These are phyloP conservation scores for Sporopachydermia cereana DNA, from an alignment of 1,139 yeast genomes.

Conservation along the genomic window DNA sequence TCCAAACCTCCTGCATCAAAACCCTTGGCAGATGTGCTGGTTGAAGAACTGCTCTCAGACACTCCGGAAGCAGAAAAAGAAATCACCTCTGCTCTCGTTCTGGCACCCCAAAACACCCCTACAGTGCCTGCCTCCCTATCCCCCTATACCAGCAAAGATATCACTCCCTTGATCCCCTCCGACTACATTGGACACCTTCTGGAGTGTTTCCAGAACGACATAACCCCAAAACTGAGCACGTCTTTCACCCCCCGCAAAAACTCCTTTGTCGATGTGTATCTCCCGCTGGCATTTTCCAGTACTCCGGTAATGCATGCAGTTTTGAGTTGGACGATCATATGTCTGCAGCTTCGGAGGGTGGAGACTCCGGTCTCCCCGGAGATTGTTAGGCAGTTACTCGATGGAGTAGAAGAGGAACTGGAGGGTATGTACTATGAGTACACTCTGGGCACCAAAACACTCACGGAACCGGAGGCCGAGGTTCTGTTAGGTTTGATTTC, in stretches of 20 bases:
- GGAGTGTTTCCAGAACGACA: not conserved
- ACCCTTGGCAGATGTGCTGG: not conserved
- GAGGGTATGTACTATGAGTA: not conserved
- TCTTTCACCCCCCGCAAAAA: not conserved
- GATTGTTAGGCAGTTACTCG: not conserved
- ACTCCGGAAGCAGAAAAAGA: not conserved
- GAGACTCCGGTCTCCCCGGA: not conserved
- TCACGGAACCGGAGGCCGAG: too few species aligned
- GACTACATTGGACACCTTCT: not conserved
- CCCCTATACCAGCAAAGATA: not conserved
- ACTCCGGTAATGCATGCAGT: not conserved
- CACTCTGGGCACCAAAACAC: not conserved
- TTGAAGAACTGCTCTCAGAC: not conserved
- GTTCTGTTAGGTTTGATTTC: not conserved
- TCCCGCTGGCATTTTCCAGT: not conserved
- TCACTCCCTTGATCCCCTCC: not conserved
- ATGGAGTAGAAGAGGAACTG: constrained; percentile 2
- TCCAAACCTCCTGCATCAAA: not conserved
- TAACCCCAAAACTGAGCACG: not conserved
- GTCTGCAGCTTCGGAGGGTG: not conserved
- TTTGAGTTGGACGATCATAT: not conserved
- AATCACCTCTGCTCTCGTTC: not conserved
- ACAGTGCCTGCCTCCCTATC: not conserved
- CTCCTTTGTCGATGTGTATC: constrained; percentile 3
- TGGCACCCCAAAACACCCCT: not conserved